These are phyloP conservation scores for Dorcoceras hygrometricum DNA, from an alignment of 257 asterid genomes.

Conservation along the genomic window DNA sequence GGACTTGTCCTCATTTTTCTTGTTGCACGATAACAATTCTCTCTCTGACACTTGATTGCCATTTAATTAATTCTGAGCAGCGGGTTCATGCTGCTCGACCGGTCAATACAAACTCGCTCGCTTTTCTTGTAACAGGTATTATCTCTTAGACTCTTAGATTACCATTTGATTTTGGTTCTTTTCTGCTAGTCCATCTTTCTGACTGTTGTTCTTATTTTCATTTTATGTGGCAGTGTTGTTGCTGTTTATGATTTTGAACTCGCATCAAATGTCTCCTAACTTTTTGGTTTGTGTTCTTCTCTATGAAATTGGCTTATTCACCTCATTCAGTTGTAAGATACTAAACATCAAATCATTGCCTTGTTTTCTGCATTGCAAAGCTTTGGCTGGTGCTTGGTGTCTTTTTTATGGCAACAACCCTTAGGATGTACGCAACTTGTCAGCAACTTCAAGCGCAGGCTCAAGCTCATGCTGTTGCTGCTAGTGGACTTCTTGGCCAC, in stretches of 20 bases:
- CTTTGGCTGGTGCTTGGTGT: constrained; percentile 99
- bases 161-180: constrained; percentile 15
- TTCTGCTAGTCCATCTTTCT: constrained; percentile 18
- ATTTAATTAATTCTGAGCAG: constrained; percentile 38
- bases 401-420: constrained; percentile 84
- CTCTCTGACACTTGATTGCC: constrained; percentile 21
- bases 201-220: constrained; percentile 23
- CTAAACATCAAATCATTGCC: not conserved
- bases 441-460: constrained; percentile 99
- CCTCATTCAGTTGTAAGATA: constrained; percentile 18
- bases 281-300: constrained; percentile 73
- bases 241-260: constrained; percentile 96
- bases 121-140: constrained; percentile 93
- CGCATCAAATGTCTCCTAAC: constrained; percentile 97
- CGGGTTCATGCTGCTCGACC: constrained; percentile 92
- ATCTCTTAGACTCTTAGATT: constrained; percentile 12
- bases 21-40: not conserved
- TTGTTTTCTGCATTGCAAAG: constrained; percentile 34
- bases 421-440: constrained; percentile 98
- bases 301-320: not conserved
- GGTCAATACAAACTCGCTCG: constrained; percentile 87
- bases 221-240: constrained; percentile 70
- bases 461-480: constrained; percentile 96
- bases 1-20: constrained; percentile 7
- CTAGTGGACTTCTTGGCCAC: constrained; percentile 94